phyloP scores from a whole-genome alignment of 2,329 filamentous ascomycete species.

The Calonectria crousiana region DNA sequence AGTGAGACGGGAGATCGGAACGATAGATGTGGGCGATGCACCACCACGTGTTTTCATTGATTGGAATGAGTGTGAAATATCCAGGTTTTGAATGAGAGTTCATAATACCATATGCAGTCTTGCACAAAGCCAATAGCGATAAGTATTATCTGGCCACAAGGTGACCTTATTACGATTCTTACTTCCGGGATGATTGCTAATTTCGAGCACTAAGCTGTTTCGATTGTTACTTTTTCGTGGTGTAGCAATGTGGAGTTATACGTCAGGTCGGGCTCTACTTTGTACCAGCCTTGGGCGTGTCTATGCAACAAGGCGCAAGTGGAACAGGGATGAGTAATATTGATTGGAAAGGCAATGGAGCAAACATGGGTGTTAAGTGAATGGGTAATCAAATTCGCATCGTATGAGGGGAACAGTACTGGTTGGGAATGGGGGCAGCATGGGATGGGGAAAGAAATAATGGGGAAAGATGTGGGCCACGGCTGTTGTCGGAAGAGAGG shows the following conservation, averaged over 20 bases:
- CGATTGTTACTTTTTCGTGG: neutral
- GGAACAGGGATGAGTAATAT: neutral
- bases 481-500: neutral
- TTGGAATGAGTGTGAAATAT: neutral
- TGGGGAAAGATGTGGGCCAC: constrained; percentile 1
- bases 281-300: neutral
- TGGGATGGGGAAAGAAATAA: neutral
- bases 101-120: neutral
- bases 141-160: neutral
- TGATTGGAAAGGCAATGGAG: neutral
- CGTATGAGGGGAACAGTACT: constrained; percentile 4
- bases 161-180: neutral
- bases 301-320: neutral
- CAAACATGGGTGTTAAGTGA: neutral
- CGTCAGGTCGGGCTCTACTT: neutral
- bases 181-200: neutral
- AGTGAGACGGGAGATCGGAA: neutral
- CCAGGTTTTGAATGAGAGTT: neutral
- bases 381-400: neutral
- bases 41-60: neutral
- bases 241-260: neutral
- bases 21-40: neutral
- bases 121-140: neutral
- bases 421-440: constrained; percentile 1
- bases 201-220: neutral